Conservation (phyloP, 1,139 yeast genomes). For the Yarrowia galli region DNA sequence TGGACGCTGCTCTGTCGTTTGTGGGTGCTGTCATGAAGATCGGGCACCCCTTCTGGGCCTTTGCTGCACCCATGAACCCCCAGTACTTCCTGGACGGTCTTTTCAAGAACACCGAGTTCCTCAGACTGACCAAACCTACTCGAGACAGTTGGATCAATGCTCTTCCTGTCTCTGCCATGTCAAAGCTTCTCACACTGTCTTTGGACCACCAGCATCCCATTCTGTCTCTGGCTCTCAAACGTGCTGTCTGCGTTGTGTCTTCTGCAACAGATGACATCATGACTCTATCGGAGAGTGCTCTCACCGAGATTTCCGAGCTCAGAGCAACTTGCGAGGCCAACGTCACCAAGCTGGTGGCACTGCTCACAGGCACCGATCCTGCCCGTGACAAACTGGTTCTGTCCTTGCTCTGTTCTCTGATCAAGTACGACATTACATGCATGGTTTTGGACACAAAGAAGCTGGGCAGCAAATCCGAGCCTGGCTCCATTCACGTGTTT, state of each 20-base stretch:
- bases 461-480: conserved; percentile 16
- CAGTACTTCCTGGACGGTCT: conserved; percentile 43
- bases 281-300: conserved; percentile 1
- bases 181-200: conserved; percentile 9
- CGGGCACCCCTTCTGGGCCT: conserved; percentile 44
- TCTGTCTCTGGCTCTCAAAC: conserved; percentile 1
- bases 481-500: conserved; percentile 21
- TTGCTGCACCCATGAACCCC: conserved; percentile 42
- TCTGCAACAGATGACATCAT: conserved; percentile 7
- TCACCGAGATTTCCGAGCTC: background rate
- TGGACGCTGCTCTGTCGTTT: conserved; percentile 39
- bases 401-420: conserved; percentile 5
- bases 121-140: conserved; percentile 18
- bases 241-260: background rate
- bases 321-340: conserved; percentile 21
- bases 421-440: conserved; percentile 28
- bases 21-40: conserved; percentile 36
- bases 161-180: conserved; percentile 8
- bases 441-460: conserved; percentile 25
- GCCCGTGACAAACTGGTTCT: background rate
- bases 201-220: conserved; percentile 8
- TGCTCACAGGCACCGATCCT: background rate
- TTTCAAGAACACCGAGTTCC: conserved; percentile 40
- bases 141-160: conserved; percentile 24
- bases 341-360: background rate